Base-by-base conservation (phyloP, 2,329 filamentous ascomycete species). In the Paecilomyces variotii region DNA sequence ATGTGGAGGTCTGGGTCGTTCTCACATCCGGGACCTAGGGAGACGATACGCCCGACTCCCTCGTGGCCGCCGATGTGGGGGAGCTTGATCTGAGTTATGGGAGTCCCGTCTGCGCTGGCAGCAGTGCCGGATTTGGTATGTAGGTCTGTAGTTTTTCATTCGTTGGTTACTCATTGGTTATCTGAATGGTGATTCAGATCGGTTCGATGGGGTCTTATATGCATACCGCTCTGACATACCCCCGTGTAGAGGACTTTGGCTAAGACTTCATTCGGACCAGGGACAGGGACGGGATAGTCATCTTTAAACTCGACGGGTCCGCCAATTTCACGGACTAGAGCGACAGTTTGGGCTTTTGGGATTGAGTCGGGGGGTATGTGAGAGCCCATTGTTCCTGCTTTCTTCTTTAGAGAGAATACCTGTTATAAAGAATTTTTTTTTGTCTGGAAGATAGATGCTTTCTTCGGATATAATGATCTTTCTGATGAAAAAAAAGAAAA, bases 61-160 rank as follows among this genome's bases (percentile, higher is more conserved):
- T 79, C 76, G 61, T 79, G 76, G 4, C 77, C 76, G 14, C 76
- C 76, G n/a, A 79, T 68, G 56, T 79, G 76, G 0, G 77, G 77
- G 0, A 78, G 65, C 57, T 79, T 79, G 61, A 78, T 75, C 12
- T 74, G 68, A 1, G 73, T 76, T 34, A 79, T 78, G 9, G 75
- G 76, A 3, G 67, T 68, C 56, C 76, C 66, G 66, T 77, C 68
- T 1, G 73, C 59, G 4, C 73, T 70, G 14, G 73, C 67, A 14
- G 74, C 74, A 11, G 72, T 74, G 30, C 74, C 74, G 10, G 67
- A 61, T 62, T 74, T 75, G 4, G 74, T 76, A 56, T 76, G 74
- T 7, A 77, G 71, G 57, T 77, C 74, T 76, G 55, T 54, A 25
- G 4, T 7, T 14, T 55, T 24, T 19, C 28, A 24, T 27, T 5